Base-by-base conservation (phyloP, 2,329 filamentous ascomycete genomes). In the Penicillium crustosum region DNA sequence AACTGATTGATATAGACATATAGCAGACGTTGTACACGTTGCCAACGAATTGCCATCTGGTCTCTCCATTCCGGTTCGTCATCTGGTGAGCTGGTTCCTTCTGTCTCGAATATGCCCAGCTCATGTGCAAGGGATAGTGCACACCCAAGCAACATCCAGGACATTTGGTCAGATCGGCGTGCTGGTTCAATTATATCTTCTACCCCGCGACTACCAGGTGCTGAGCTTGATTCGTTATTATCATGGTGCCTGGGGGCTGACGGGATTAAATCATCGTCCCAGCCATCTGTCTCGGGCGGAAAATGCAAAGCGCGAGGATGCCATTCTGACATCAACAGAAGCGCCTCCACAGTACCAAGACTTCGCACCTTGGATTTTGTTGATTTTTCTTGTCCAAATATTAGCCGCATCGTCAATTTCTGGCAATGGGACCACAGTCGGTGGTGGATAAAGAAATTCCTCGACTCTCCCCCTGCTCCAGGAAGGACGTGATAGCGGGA, bases 81-180 rank as follows among this genome's bases (percentile, higher is more conserved):
- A 6, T 65, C 66, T 5, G 52, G 54, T 0, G 54, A 59, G n/a
- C 62, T 58, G 36, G 61, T 68, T 44, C 71, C 71, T 38, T 74
- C 71, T 33, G 78, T 73, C 49, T 81, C 75, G 59, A 82, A 79
- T n/a, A 84, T 72, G 2, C 81, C 78, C 25, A 83, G 69, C 60
- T 83, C 81, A 52, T 83, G 81, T 1, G 81, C 78, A 13, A 85
- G 71, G 3, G 81, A 81, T 25, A 82, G 65, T 0, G 80, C 82
- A 62, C 79, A 81, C 2, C 83, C 83, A 41, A 85, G 76, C 21
- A 84, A 64, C 79, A 84, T 85, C 83, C 83, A 85, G 0, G 82
- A 84, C 82, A 85, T 85, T 3, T 82, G 78, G 63, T 84, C 82
- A 0, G 81, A 84, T 55, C 80, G 73, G 58, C 79, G 79, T 2